Base-by-base conservation (phyloP, 1,139 yeast genomes). In the Lipomyces yarrowii region DNA sequence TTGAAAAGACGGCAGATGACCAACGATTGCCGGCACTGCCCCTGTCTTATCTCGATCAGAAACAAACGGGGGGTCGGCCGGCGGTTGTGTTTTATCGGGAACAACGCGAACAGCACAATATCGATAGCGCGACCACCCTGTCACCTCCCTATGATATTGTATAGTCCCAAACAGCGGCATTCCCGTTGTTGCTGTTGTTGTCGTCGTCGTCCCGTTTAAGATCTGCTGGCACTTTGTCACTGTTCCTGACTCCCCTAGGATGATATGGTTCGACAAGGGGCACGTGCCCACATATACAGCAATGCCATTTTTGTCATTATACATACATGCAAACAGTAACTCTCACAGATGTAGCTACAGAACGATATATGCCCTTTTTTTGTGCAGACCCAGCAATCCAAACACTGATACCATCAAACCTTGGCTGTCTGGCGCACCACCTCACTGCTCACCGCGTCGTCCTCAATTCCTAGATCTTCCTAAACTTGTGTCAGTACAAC, bases 381-480 rank as follows among this genome's bases (percentile, higher is more conserved):
- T 39, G n/a, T 6, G 48, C 3, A 11, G 35, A 11, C 39, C 4
- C 39, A 32, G 23, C 57, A 33, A 23, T 15, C 15, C 58, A 33
- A 39, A 55, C 26, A 33, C 6, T 13, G 2, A 21, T 39, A 23
- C 58, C 11, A 3, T 42, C 48, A 42, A 42, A 42, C 21, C 18
- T 42, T 42, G 11, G 48, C 48, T 4, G 8, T 15, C 10, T 42
- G 48, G 21, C 48, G 48, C 10, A 52, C 55, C 33, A 26, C 18
- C 18, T 52, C 55, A 15, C 4, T 8, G 13, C 18, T 52, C 55
- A 23, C 30, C 32, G n/a, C 55, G 55, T 52, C 55, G 33, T 52
- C 33, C 23, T 52, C 55, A 52, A 52, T 52, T 18, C 55, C 55
- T 11, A 52, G 55, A 30, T 52, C 55, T 13, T 52, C 48, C 48